Evolutionary conservation across 805 yeast species (phyloP).

Genomic region (Saccharomycopsis guyanensis): DNA sequence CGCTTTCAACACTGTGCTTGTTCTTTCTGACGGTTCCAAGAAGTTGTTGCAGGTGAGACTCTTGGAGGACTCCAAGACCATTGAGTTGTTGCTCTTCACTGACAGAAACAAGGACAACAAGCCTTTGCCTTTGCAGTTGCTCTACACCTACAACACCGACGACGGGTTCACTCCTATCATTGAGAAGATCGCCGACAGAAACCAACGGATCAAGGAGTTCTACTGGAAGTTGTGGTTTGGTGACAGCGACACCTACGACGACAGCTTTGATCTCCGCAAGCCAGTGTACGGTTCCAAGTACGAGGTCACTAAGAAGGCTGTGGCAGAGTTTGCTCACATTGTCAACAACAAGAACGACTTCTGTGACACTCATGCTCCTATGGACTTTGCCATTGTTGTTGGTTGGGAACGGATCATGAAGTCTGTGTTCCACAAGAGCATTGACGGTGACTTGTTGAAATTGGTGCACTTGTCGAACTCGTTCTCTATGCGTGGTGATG

Average conservation of each 20-base stretch:
- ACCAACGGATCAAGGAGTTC: conserved; percentile 86
- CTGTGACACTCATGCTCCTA: conserved; percentile 74
- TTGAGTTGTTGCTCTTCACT: conserved; percentile 74
- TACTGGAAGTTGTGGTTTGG: conserved; percentile 99
- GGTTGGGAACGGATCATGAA: conserved; percentile 98
- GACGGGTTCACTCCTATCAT: conserved; percentile 95
- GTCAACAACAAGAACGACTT: conserved; percentile 68
- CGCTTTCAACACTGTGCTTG: conserved; percentile 49
- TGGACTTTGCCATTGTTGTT: conserved; percentile 97
- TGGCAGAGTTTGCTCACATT: conserved; percentile 92
- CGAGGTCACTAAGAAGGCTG: conserved; percentile 64
- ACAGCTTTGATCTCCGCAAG: conserved; percentile 42
- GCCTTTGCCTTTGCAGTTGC: conserved; percentile 69
- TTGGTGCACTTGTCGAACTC: conserved; percentile 94
- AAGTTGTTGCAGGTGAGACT: conserved; percentile 60
- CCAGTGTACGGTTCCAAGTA: conserved; percentile 51
- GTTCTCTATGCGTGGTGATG: conserved; percentile 88
- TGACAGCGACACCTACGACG: conserved; percentile 31
- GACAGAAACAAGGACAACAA: conserved; percentile 73
- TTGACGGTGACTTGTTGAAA: conserved; percentile 92
- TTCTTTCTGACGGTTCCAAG: conserved; percentile 59
- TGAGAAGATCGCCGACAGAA: conserved; percentile 86
- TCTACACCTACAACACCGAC: conserved; percentile 70
- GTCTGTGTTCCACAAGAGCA: conserved; percentile 94
- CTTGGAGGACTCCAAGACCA: conserved; percentile 36